A percentile compares a stretch with the other conserved stretches of the same genome.
These are phyloP conservation scores for grape (Vitis vinifera) DNA, from an alignment of 164 flowering plant genomes.

Conservation along the genomic window ASM3070453v1 NC_081821.1:8081501-8082000, in stretches of 20 bases:
- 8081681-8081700: slow-evolving; percentile 64
- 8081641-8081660: slow-evolving; percentile 66
- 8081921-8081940: slow-evolving; percentile 20
- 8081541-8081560: background rate
- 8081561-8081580: slow-evolving; percentile 66
- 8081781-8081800: background rate
- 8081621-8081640: slow-evolving; percentile 68
- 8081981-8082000: background rate
- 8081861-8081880: slow-evolving; percentile 64
- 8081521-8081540: too few relatives aligned
- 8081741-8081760: slow-evolving; percentile 27
- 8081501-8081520: too few relatives aligned
- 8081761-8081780: background rate
- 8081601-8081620: slow-evolving; percentile 65
- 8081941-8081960: too few relatives aligned
- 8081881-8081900: slow-evolving; percentile 69
- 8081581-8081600: slow-evolving; percentile 53
- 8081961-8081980: too few relatives aligned
- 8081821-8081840: slow-evolving; percentile 42
- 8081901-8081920: slow-evolving; percentile 73
- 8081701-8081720: slow-evolving; percentile 69
- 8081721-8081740: slow-evolving; percentile 42
- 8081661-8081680: slow-evolving; percentile 72
- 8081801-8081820: background rate
- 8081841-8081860: slow-evolving; percentile 74